Base-by-base conservation (phyloP, 2,329 filamentous ascomycete genomes). In the Biscogniauxia sp. region DNA sequence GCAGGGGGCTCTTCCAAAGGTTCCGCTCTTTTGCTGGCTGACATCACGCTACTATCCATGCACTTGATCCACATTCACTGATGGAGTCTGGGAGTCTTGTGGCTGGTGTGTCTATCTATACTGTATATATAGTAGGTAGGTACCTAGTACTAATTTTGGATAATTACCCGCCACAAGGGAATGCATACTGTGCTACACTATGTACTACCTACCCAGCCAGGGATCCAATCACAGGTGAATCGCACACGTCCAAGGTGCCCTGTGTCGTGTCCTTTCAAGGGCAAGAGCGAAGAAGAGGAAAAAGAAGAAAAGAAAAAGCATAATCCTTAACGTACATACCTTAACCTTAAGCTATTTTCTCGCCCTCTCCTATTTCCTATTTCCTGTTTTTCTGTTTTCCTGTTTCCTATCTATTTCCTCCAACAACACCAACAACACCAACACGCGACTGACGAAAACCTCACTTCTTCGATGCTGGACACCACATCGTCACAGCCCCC, bases 181-280 rank as follows among this genome's bases (percentile, higher is more conserved):
- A 51, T 41, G 37, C 37, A 56, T 56, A 52, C 53, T 55, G 57
- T 28, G 20, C 20, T 26, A 23, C 23, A 23, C 23, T 23, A 23
- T 5, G 23, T 23, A 49, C 54, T 28, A n/a, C n/a, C n/a, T n/a
- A n/a, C n/a, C n/a, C n/a, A 58, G 55, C 59, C 59, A 68, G 67
- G 67, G 69, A 63, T 69, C 66, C 75, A 77, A 76, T 77, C 68
- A 74, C 66, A 73, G 67, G 69, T 71, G 70, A 76, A 75, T 75
- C 77, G 77, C 76, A 75, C 69, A 59, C 32, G 28, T 50, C 41
- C 54, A 45, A 45, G 37, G 15, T 45, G 37, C 37, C 37, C n/a
- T 45, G 37, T 62, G 69, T 78, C 76, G 76, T 79, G 76, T 78
- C 76, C 76, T 78, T 72, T 72, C 62, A 65, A 23, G 28, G 28